phyloP scores from a whole-genome alignment of 2,329 filamentous ascomycete species.

The Fusarium duplospermum region DNA sequence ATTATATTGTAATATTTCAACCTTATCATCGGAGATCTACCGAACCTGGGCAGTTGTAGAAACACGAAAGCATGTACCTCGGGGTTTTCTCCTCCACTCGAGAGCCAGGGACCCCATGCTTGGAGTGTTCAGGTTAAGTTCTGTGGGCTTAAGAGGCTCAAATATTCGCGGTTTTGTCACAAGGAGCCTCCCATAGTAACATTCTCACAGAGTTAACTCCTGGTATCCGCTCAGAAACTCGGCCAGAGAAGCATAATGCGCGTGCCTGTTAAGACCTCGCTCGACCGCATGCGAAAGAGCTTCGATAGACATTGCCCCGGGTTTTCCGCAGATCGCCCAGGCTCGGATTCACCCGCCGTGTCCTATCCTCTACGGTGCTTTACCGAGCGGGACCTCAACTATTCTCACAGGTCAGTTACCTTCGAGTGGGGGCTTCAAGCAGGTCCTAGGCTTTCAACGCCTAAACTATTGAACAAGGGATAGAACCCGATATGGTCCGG shows the following conservation, averaged over 20 bases:
- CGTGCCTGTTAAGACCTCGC: background rate
- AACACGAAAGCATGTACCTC: background rate
- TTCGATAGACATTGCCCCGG: background rate
- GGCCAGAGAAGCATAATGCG: background rate
- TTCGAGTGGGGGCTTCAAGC: constrained; percentile 5
- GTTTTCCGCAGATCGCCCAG: background rate
- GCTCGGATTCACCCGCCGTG: background rate
- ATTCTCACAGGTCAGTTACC: background rate
- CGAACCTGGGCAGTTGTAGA: background rate
- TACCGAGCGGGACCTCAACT: background rate
- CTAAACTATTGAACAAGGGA: constrained; percentile 8
- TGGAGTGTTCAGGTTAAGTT: background rate
- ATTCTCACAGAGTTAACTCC: background rate
- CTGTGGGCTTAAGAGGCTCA: background rate
- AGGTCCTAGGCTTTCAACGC: constrained; percentile 3
- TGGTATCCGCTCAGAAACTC: background rate
- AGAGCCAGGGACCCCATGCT: background rate
- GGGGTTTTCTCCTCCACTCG: background rate
- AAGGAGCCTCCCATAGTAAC: background rate
- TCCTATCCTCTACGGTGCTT: background rate
- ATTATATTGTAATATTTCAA: background rate
- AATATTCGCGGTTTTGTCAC: background rate
- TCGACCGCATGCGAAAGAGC: background rate
- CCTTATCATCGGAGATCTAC: background rate
- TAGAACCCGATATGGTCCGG: background rate